These are phyloP conservation scores for Neurospora sp. DNA, from an alignment of 495 filamentous ascomycete genomes.

Conservation along the genomic window DNA sequence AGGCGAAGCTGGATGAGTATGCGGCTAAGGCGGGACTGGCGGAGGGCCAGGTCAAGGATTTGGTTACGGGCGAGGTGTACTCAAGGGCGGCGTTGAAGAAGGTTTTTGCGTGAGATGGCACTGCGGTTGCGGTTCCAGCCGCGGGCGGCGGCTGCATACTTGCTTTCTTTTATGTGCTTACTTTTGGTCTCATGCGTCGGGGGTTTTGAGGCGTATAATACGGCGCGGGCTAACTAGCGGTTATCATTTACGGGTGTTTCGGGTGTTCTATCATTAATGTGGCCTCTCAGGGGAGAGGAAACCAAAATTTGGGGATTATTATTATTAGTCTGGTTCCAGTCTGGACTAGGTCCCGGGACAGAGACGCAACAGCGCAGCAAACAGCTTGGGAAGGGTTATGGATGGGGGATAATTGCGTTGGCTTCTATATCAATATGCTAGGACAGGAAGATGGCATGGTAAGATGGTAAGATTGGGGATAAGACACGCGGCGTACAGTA, in stretches of 20 bases:
- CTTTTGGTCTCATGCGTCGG: too few species aligned
- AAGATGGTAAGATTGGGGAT: neutral
- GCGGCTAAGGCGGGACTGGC: conserved; percentile 60
- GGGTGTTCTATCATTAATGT: neutral
- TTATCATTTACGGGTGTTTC: neutral
- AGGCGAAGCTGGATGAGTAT: conserved; percentile 60
- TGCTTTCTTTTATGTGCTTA: too few species aligned
- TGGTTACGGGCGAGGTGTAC: conserved; percentile 63
- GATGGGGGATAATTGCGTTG: neutral
- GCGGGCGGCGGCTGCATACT: too few species aligned
- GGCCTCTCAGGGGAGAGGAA: neutral
- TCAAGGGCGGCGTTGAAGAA: conserved; percentile 58
- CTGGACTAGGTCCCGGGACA: neutral
- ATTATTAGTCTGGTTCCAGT: neutral
- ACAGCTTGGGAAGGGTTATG: neutral
- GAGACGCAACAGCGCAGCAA: neutral
- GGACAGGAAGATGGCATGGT: too few species aligned
- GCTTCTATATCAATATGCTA: too few species aligned
- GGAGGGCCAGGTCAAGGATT: conserved; percentile 67
- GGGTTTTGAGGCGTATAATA: neutral
- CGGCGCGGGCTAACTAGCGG: neutral
- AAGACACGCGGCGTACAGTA: neutral
- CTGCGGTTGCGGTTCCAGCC: too few species aligned
- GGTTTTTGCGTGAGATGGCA: conserved; percentile 49
- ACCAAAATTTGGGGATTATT: neutral